Evolutionary conservation across 1,284 basidiomycete species (phyloP).

Genomic region (Ceratobasidium sp.): DNA sequence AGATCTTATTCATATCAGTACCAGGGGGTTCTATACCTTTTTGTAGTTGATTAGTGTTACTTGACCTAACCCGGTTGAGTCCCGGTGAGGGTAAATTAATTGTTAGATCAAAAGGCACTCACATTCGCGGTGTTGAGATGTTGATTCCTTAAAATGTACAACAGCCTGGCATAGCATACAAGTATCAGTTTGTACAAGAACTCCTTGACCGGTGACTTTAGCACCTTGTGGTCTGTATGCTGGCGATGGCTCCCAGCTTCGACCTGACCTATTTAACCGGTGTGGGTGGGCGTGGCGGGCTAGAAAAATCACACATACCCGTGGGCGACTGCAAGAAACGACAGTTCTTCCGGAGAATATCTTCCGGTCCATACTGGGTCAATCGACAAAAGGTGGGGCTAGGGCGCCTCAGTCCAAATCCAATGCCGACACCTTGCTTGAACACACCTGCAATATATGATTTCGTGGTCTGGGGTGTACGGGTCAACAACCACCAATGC

Average conservation of each 20-base stretch:
- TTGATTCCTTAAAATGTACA: slow-evolving; percentile 35
- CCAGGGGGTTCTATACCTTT: slow-evolving; percentile 8
- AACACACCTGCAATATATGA: slow-evolving; percentile 37
- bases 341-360: slow-evolving; percentile 35
- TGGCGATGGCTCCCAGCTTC: slow-evolving; percentile 13
- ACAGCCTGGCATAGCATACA: slow-evolving; percentile 20
- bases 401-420: neutral
- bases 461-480: slow-evolving; percentile 37
- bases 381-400: slow-evolving; percentile 40
- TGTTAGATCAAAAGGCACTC: neutral
- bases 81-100: neutral
- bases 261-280: slow-evolving; percentile 3
- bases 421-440: neutral
- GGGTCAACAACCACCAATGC: slow-evolving; percentile 41
- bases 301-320: neutral
- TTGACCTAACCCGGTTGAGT: slow-evolving; percentile 16
- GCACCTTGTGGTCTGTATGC: slow-evolving; percentile 41
- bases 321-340: slow-evolving; percentile 33
- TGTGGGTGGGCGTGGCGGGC: neutral
- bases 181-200: neutral
- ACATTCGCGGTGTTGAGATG: slow-evolving; percentile 30
- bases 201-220: neutral
- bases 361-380: slow-evolving; percentile 24
- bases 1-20: neutral
- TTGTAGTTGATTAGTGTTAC: slow-evolving; percentile 41